phyloP scores from a whole-genome alignment of 1,284 basidiomycete species.

The Melampsora medusae region DNA sequence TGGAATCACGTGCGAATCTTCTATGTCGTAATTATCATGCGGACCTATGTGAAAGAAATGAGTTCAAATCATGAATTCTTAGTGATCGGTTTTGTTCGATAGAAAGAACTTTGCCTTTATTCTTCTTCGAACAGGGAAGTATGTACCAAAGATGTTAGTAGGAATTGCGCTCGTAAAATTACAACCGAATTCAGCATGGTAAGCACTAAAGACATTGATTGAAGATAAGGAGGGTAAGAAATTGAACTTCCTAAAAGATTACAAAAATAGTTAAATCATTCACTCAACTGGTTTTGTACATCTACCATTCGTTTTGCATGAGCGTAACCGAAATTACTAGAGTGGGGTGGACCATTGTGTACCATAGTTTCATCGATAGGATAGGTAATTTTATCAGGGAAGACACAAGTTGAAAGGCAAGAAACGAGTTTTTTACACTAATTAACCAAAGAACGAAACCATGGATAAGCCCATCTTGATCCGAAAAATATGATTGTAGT shows the following conservation, averaged over 20 bases:
- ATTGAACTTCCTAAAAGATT: background rate
- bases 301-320: conserved; percentile 91
- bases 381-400: conserved; percentile 75
- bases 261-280: background rate
- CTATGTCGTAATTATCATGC: conserved; percentile 64
- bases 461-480: background rate
- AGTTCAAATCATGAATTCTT: background rate
- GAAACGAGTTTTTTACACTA: conserved; percentile 70
- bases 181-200: conserved; percentile 82
- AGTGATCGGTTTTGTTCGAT: too few relatives aligned
- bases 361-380: conserved; percentile 86
- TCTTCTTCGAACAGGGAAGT: background rate
- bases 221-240: background rate
- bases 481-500: conserved; percentile 8
- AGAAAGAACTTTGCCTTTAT: too few relatives aligned
- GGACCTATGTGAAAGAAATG: conserved; percentile 13
- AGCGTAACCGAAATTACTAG: conserved; percentile 86
- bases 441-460: background rate
- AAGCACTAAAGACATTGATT: conserved; percentile 63
- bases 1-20: conserved; percentile 83
- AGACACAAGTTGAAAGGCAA: conserved; percentile 82
- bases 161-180: conserved; percentile 90
- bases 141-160: conserved; percentile 76
- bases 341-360: conserved; percentile 79
- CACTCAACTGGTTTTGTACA: conserved; percentile 76